Base-by-base conservation (phyloP, 805 yeast species). In the Aciculoconidium aculeatum region DNA sequence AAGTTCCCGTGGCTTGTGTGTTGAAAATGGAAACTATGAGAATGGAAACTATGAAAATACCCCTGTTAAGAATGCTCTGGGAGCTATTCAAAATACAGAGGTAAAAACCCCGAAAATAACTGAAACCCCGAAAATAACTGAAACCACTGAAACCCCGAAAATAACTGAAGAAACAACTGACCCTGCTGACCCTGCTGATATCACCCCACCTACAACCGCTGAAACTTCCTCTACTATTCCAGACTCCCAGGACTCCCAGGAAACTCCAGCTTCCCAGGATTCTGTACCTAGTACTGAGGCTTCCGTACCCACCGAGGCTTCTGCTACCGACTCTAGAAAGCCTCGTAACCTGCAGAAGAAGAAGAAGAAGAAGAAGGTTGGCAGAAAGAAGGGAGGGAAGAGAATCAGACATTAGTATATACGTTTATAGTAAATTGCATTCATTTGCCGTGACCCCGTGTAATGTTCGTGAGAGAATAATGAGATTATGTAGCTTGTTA, bases 351-450 rank as follows among this genome's bases (percentile, higher is more conserved):
- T 21, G 14, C 11, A 7, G 30, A 27, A 8, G 30, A 25, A 21
- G 18, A 19, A 17, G 13, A 33, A 23, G 34, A 30, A 16, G 28
- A 28, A 26, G 19, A 18, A 11, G 37, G 19, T 9, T 17, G 11
- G 25, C n/a, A 21, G 11, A 19, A 31, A 21, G 32, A 28, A 25
- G 32, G 21, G 16, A 21, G 20, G 14, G 15, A 27, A 19, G 36
- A 24, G n/a, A 21, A 16, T 16, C 12, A 29, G 28, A 23, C 22
- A 26, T 17, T n/a, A n/a, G n/a, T n/a, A n/a, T n/a, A n/a, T n/a
- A n/a, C n/a, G n/a, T n/a, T n/a, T n/a, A n/a, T n/a, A n/a, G n/a
- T n/a, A n/a, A n/a, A n/a, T n/a, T n/a, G n/a, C n/a, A n/a, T n/a
- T n/a, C n/a, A n/a, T n/a, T n/a, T n/a, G n/a, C n/a, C n/a, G n/a